phyloP scores from a whole-genome alignment of 2,329 filamentous ascomycete genomes.

The Aspergillus sp. region DNA sequence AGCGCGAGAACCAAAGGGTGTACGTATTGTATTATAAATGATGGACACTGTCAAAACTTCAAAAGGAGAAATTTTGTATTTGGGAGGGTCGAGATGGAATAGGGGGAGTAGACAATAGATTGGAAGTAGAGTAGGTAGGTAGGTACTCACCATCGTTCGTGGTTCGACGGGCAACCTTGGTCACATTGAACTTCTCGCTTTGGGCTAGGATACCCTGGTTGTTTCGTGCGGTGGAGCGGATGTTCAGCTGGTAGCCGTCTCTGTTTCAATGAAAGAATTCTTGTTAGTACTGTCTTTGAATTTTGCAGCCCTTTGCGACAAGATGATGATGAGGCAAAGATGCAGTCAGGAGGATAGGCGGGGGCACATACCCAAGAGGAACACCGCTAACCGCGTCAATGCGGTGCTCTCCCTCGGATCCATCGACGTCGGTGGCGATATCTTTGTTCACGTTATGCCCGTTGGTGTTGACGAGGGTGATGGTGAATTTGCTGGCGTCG shows the following conservation, averaged over 20 bases:
- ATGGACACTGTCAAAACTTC: too few species aligned
- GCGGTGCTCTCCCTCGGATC: constrained; percentile 34
- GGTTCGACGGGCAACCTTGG: constrained; percentile 16
- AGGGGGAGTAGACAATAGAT: constrained; percentile 12
- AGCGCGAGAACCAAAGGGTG: neutral
- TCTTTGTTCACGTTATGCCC: constrained; percentile 31
- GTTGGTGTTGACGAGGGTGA: constrained; percentile 44
- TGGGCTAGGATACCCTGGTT: constrained; percentile 46
- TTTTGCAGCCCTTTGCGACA: too few species aligned
- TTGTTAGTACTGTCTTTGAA: neutral
- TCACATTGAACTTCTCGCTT: constrained; percentile 31
- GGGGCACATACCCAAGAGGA: constrained; percentile 23
- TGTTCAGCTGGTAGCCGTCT: constrained; percentile 44
- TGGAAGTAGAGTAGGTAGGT: constrained; percentile 19
- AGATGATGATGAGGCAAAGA: too few species aligned
- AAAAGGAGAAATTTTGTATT: too few species aligned
- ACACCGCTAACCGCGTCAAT: constrained; percentile 31
- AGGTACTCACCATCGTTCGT: constrained; percentile 23
- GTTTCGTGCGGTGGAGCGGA: constrained; percentile 31
- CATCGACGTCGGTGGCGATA: constrained; percentile 38
- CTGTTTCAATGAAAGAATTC: constrained; percentile 15
- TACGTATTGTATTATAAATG: too few species aligned
- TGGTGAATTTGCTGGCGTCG: constrained; percentile 41
- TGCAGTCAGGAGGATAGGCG: too few species aligned
- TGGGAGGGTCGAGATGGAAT: too few species aligned